phyloP scores from a whole-genome alignment of 768 basidiomycete genomes.

The Amanita inopinata region DNA sequence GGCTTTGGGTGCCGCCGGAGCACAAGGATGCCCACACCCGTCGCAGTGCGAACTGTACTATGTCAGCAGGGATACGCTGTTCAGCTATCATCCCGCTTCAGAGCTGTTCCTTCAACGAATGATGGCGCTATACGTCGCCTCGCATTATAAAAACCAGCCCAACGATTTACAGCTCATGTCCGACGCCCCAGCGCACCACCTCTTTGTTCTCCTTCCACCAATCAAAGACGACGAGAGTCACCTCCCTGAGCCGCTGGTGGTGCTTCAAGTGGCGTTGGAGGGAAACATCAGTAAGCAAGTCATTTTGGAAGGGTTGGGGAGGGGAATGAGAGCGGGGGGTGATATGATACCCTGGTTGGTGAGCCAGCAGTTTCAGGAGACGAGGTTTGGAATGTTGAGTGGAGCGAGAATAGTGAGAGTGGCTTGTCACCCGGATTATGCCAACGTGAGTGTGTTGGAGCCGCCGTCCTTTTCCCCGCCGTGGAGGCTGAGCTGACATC shows the following conservation, averaged over 20 bases:
- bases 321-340: slow-evolving; percentile 81
- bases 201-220: slow-evolving; percentile 93
- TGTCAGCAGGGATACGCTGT: slow-evolving; percentile 91
- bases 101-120: slow-evolving; percentile 96
- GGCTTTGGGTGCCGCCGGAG: slow-evolving; percentile 19
- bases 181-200: slow-evolving; percentile 93
- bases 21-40: slow-evolving; percentile 87
- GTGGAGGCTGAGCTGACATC: slow-evolving; percentile 9
- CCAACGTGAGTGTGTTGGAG: slow-evolving; percentile 47
- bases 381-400: slow-evolving; percentile 82
- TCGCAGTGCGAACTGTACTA: slow-evolving; percentile 91
- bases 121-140: slow-evolving; percentile 96
- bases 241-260: slow-evolving; percentile 91
- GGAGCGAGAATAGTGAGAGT: slow-evolving; percentile 89
- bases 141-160: slow-evolving; percentile 98
- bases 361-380: slow-evolving; percentile 93
- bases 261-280: slow-evolving; percentile 92
- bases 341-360: slow-evolving; percentile 99
- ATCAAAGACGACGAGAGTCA: slow-evolving; percentile 84
- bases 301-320: slow-evolving; percentile 77
- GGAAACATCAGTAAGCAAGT: slow-evolving; percentile 81
- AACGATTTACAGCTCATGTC: slow-evolving; percentile 97
- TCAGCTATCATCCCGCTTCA: slow-evolving; percentile 95
- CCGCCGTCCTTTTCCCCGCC: neutral
- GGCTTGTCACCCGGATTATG: slow-evolving; percentile 93